phyloP scores from a whole-genome alignment of 1,139 yeast species.

The Lodderomyces beijingensis region DNA sequence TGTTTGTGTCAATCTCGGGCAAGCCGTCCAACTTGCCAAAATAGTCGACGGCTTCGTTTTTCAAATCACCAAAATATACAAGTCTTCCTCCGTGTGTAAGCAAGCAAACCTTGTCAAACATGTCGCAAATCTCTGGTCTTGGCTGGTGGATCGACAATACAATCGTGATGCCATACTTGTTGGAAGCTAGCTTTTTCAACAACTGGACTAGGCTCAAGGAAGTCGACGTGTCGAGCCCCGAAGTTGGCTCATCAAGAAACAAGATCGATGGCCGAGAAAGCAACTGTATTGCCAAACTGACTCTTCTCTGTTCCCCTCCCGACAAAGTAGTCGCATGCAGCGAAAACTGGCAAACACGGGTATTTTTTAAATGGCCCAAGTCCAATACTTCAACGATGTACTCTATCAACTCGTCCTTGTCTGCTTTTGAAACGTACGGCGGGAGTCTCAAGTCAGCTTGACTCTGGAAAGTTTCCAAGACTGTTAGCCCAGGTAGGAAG shows the following conservation, averaged over 20 bases:
- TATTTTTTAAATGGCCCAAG: slow-evolving; percentile 55
- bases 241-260: slow-evolving; percentile 85
- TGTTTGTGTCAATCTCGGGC: slow-evolving; percentile 12
- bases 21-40: slow-evolving; percentile 28
- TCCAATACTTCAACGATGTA: slow-evolving; percentile 60
- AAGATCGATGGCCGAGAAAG: slow-evolving; percentile 71
- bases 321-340: slow-evolving; percentile 49
- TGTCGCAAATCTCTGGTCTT: slow-evolving; percentile 60
- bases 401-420: slow-evolving; percentile 48
- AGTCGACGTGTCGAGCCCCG: slow-evolving; percentile 80
- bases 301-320: slow-evolving; percentile 82
- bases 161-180: slow-evolving; percentile 61
- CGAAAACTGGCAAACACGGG: slow-evolving; percentile 48
- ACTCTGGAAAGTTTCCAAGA: slow-evolving; percentile 61
- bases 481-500: slow-evolving; percentile 65
- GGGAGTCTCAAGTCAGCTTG: slow-evolving; percentile 68
- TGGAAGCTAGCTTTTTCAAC: slow-evolving; percentile 47
- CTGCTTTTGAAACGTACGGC: slow-evolving; percentile 33
- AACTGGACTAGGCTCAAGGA: slow-evolving; percentile 65
- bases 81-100: slow-evolving; percentile 64
- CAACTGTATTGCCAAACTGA: slow-evolving; percentile 75
- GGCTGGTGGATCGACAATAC: slow-evolving; percentile 84
- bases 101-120: slow-evolving; percentile 71
- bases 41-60: slow-evolving; percentile 40
- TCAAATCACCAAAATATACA: slow-evolving; percentile 54